Conservation (phyloP, 2,329 filamentous ascomycete species). For the Trichoderma oligosporum region DNA sequence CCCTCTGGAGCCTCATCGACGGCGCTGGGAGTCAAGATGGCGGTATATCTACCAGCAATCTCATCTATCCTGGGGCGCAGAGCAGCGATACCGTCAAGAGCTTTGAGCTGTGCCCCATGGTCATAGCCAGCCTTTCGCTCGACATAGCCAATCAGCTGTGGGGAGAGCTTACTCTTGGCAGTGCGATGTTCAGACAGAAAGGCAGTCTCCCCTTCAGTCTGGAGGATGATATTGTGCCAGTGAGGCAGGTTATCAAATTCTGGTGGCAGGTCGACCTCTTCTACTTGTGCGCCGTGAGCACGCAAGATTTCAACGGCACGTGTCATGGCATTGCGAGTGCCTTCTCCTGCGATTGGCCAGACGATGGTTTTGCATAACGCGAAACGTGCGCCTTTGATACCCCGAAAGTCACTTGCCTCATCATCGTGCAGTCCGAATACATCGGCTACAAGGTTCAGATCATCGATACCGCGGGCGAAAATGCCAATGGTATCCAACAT, state of each 20-base stretch:
- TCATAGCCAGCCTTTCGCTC: slow-evolving; percentile 45
- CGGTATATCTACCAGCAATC: slow-evolving; percentile 49
- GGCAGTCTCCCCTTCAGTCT: slow-evolving; percentile 48
- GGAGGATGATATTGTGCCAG: slow-evolving; percentile 52
- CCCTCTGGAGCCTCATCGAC: slow-evolving; percentile 58
- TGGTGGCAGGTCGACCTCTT: slow-evolving; percentile 51
- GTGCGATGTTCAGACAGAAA: slow-evolving; percentile 53
- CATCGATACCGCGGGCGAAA: slow-evolving; percentile 54
- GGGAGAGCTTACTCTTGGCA: slow-evolving; percentile 45
- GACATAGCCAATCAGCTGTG: slow-evolving; percentile 46
- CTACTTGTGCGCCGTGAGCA: slow-evolving; percentile 49
- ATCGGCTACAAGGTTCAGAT: slow-evolving; percentile 54
- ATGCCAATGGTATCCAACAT: slow-evolving; percentile 61
- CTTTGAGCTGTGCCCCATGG: slow-evolving; percentile 47
- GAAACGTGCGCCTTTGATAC: slow-evolving; percentile 49
- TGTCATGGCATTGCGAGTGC: slow-evolving; percentile 41
- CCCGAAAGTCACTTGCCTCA: slow-evolving; percentile 27
- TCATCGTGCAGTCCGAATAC: slow-evolving; percentile 55
- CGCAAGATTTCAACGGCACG: slow-evolving; percentile 39
- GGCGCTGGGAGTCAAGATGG: slow-evolving; percentile 56
- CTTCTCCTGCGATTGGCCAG: slow-evolving; percentile 46
- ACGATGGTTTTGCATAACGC: slow-evolving; percentile 52
- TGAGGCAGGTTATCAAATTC: slow-evolving; percentile 46
- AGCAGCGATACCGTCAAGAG: slow-evolving; percentile 51
- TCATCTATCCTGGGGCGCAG: slow-evolving; percentile 53